Conservation (phyloP, 1,139 yeast species). For the Saccharomycopsis hybrid region DNA sequence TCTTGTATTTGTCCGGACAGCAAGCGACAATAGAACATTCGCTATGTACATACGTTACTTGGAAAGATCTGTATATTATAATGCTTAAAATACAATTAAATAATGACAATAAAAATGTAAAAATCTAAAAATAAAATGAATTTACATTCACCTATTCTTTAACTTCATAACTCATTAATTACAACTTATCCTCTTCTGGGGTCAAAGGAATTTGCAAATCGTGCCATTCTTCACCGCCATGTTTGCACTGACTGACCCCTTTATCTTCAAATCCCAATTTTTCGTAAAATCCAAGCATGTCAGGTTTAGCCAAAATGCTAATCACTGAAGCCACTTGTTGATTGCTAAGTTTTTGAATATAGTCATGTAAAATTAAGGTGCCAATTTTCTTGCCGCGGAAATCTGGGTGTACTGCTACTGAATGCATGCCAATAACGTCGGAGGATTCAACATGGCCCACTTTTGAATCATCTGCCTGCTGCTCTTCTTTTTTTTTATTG, state of each 20-base stretch:
- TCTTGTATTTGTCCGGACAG: too few species aligned
- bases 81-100: too few species aligned
- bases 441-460: conserved; percentile 80
- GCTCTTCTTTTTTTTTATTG: conserved; percentile 23
- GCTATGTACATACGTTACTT: too few species aligned
- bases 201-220: conserved; percentile 59
- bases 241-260: conserved; percentile 54
- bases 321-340: conserved; percentile 81
- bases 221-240: conserved; percentile 60
- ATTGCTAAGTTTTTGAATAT: conserved; percentile 81
- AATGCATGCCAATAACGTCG: conserved; percentile 71
- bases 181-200: conserved; percentile 45
- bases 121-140: too few species aligned
- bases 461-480: conserved; percentile 26
- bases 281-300: conserved; percentile 68
- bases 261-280: conserved; percentile 67
- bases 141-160: too few species aligned
- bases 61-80: too few species aligned
- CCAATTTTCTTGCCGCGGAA: conserved; percentile 82
- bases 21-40: too few species aligned
- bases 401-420: conserved; percentile 70
- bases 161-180: background rate
- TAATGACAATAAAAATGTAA: too few species aligned
- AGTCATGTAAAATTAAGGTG: conserved; percentile 77
- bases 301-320: conserved; percentile 64